A percentile compares a stretch with the other conserved stretches of the same genome.
Evolutionary conservation across 164 flowering plant genomes (phyloP).

Genomic region (Magnolia officinalis): DNA sequence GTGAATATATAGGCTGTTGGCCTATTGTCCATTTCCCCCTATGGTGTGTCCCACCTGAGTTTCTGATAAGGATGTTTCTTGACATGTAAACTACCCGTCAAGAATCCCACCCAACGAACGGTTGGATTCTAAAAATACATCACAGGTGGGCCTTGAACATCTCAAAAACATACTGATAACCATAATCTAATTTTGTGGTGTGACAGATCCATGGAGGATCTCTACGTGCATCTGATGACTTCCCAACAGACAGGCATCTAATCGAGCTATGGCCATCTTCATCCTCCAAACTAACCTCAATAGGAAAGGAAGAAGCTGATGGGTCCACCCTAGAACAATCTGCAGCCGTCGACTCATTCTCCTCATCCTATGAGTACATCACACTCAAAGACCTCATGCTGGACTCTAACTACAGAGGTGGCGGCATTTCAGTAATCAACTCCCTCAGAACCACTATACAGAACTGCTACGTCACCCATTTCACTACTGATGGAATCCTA

Average conservation of each 20-base stretch:
- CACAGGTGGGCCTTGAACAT: too few relatives aligned
- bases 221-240: constrained; percentile 58
- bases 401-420: constrained; percentile 68
- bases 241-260: constrained; percentile 59
- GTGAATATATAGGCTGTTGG: too few relatives aligned
- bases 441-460: constrained; percentile 70
- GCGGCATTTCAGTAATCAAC: constrained; percentile 57
- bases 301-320: neutral
- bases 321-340: constrained; percentile 8
- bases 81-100: too few relatives aligned
- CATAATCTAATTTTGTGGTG: neutral
- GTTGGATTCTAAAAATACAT: too few relatives aligned
- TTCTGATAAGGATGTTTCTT: too few relatives aligned
- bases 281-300: neutral
- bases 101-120: too few relatives aligned
- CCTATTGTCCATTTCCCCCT: too few relatives aligned
- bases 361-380: constrained; percentile 52
- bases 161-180: too few relatives aligned
- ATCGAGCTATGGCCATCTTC: constrained; percentile 55
- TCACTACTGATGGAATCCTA: constrained; percentile 49
- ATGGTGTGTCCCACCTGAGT: too few relatives aligned
- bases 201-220: constrained; percentile 87
- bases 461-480: constrained; percentile 83
- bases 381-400: constrained; percentile 63
- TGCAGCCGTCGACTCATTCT: neutral